Evolutionary conservation across 2,329 filamentous ascomycete genomes (phyloP).

Genomic region (Alternaria solani): DNA sequence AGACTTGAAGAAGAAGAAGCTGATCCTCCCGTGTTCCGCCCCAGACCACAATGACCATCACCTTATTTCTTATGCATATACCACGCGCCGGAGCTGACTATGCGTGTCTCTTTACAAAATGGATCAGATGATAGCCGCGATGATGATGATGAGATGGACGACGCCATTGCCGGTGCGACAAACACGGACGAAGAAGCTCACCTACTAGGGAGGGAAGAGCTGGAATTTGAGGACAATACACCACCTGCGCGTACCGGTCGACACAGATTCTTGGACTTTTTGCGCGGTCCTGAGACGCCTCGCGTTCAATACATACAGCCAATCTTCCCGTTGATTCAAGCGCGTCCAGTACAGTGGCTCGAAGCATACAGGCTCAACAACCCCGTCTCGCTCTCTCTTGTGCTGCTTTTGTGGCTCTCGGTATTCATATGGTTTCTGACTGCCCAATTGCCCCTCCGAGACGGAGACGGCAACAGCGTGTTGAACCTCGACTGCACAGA

Average conservation of each 20-base stretch:
- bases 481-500: conserved; percentile 72
- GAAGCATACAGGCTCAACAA: conserved; percentile 57
- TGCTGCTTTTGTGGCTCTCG: conserved; percentile 71
- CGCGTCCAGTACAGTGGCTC: conserved; percentile 68
- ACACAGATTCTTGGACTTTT: conserved; percentile 37
- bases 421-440: conserved; percentile 72
- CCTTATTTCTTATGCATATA: neutral
- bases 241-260: conserved; percentile 11
- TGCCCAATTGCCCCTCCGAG: conserved; percentile 63
- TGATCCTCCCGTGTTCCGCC: neutral
- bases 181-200: conserved; percentile 41
- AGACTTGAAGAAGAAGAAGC: neutral
- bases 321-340: conserved; percentile 71
- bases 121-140: neutral
- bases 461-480: conserved; percentile 72
- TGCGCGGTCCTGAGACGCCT: conserved; percentile 55
- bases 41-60: neutral
- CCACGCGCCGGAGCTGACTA: neutral
- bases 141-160: conserved; percentile 19
- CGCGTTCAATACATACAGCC: conserved; percentile 55
- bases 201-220: conserved; percentile 35
- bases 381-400: conserved; percentile 62
- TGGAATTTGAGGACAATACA: conserved; percentile 35
- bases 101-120: conserved; percentile 6
- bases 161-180: conserved; percentile 10